Base-by-base conservation (phyloP, 169 alveolate genomes). In the Eimeria tenella region DNA sequence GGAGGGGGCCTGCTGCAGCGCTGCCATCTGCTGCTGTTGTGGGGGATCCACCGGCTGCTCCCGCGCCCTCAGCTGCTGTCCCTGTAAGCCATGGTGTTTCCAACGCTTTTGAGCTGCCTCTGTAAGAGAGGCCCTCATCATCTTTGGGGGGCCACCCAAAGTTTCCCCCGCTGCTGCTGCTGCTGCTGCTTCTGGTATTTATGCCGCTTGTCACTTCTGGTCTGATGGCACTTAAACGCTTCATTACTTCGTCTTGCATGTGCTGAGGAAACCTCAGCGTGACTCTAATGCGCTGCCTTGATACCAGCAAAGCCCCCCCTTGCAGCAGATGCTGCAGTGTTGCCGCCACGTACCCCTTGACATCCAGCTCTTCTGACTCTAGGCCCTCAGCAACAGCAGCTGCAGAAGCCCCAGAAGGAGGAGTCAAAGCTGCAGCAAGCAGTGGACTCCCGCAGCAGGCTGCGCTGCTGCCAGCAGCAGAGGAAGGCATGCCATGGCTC, bases 321-420 rank as follows among this genome's bases (percentile, higher is more conserved):
- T 55, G 58, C 73, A 87, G 74, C 62, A 87, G 63, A 60, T 87
- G 75, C 55, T 65, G 73, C 93, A 87, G 86, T 23, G 75, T 77
- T 9, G 74, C 71, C 25, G 21, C 62, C 0, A 87, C 93, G 86
- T 87, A 87, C 58, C 55, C 83, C 83, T 25, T 13, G 17, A 42
- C 83, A 73, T 73, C 50, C 58, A 21, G 21, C 55, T 73, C 75
- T 65, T 8, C 75, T 3, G 11, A 21, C 23, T 65, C 75, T n/a
- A 65, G 23, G 49, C 31, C 58, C 55, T 17, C 83, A 9, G n/a
- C 58, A 7, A 13, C 58, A 13, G n/a, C 83, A 31, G n/a, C 50
- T 15, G 50, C 21, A 15, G 83, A 52, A n/a, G 55, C 83, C 83
- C 83, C 68, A 10, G 21, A 17, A 58, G 68, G 68, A 13, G 11